Conservation (phyloP, 2,329 filamentous ascomycete genomes). For the Grosmannia serpens region DNA sequence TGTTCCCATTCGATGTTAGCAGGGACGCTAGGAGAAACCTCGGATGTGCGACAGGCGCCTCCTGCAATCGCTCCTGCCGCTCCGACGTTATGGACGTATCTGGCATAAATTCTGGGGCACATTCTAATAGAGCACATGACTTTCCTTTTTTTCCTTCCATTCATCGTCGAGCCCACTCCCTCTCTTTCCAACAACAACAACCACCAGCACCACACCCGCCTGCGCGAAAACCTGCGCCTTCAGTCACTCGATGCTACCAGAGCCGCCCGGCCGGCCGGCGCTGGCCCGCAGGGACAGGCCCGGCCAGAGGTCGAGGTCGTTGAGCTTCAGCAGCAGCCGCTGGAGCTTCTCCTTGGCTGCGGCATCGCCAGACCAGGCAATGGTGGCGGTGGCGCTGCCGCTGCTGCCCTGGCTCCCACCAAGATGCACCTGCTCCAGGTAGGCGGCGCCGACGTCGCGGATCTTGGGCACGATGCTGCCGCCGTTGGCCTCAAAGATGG, state of each 20-base stretch:
- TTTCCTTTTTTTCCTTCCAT: neutral
- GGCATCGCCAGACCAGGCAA: neutral
- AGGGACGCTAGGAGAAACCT: neutral
- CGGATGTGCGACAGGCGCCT: neutral
- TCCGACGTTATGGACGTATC: neutral
- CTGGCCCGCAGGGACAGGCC: neutral
- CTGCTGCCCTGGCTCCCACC: constrained; percentile 6
- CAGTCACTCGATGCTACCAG: neutral
- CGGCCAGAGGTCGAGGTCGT: constrained; percentile 21
- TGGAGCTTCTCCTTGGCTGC: constrained; percentile 16
- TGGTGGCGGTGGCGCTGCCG: neutral
- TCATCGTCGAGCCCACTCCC: too few species aligned
- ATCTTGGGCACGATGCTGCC: constrained; percentile 24
- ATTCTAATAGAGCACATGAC: too few species aligned
- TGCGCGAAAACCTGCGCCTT: too few species aligned
- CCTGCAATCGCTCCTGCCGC: neutral
- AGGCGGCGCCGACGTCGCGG: constrained; percentile 23
- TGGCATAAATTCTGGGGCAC: neutral
- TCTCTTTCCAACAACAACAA: too few species aligned
- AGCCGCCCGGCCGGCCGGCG: neutral
- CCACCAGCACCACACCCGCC: too few species aligned
- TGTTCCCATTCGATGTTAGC: neutral
- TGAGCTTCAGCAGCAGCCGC: constrained; percentile 18
- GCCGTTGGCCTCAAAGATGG: constrained; percentile 21
- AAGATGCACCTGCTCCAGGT: constrained; percentile 21